Base-by-base conservation (phyloP, 1,284 basidiomycete genomes). In the Porodaedalea pini region DNA sequence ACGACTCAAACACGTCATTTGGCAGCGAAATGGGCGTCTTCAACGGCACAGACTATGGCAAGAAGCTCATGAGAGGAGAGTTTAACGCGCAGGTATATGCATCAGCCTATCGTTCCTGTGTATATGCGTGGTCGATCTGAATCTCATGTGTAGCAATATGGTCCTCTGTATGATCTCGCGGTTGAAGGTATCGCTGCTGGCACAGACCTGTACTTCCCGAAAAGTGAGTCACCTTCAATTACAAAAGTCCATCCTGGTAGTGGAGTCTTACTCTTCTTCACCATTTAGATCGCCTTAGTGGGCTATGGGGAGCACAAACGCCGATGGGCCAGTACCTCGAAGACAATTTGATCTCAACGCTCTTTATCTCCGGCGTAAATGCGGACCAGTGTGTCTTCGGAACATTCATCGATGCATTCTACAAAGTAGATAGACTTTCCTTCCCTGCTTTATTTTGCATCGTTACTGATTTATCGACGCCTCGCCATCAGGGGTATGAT, bases 351-450 rank as follows among this genome's bases (percentile, higher is more conserved):
- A 54, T 64, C 29, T 58, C 62, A 32, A 64, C 63, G 25, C 40
- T 64, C 21, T 62, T 65, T 44, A 53, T 59, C 37, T 61, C 59
- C 19, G 58, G 58, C 4, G 60, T 61, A 36, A 63, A 63, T 39
- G 52, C 57, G 11, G 62, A 63, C 19, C 51, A 57, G 43, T 63
- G 59, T 49, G 62, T 61, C 19, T 58, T 43, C 31, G 54, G 49
- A 8, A 51, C 49, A 51, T 51, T 51, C 32, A 51, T 51, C 3
- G 49, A 51, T 25, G 49, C 49, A 25, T 36, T 51, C 19, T 51
- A 37, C 25, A 51, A 51, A 15, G 49, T 36, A 31, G 8, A 13
- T 21, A 15, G 13, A 3, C 27, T 25, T 15, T 29, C 3, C 13
- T n/a, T 27, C 21, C n/a, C 6, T 51, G 23, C 17, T 51, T 5